phyloP scores from a whole-genome alignment of 306 rosid genomes.

The Cucurbita maxima region DNA sequence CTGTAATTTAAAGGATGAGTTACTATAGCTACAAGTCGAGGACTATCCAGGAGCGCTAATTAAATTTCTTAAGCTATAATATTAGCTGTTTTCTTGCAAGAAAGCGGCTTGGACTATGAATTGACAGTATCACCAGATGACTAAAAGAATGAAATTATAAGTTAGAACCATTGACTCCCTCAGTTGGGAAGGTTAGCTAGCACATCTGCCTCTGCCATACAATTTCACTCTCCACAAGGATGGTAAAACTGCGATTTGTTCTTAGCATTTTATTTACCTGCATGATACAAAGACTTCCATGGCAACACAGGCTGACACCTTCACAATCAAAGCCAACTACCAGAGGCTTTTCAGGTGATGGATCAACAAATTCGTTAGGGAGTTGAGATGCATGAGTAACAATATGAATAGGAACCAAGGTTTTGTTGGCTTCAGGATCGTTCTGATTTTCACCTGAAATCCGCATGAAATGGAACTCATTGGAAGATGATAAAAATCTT shows the following conservation, averaged over 20 bases:
- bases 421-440: constrained; percentile 22
- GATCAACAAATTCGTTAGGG: constrained; percentile 63
- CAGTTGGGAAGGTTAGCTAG: neutral
- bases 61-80: neutral
- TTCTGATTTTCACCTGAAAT: constrained; percentile 31
- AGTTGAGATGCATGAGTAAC: constrained; percentile 71
- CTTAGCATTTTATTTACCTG: constrained; percentile 33
- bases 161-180: neutral
- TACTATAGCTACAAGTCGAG: neutral
- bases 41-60: neutral
- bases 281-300: constrained; percentile 73
- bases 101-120: neutral
- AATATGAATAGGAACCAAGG: constrained; percentile 41
- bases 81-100: neutral
- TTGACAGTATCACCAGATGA: neutral
- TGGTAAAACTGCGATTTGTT: neutral
- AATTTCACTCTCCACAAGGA: neutral
- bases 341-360: constrained; percentile 35
- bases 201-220: neutral
- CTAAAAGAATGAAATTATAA: neutral
- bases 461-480: neutral
- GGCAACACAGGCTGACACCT: constrained; percentile 78
- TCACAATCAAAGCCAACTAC: constrained; percentile 86
- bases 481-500: neutral
- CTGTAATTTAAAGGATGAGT: neutral